These are phyloP conservation scores for Solanum virginianum DNA, from an alignment of 257 asterid genomes.

Conservation along the genomic window DNA sequence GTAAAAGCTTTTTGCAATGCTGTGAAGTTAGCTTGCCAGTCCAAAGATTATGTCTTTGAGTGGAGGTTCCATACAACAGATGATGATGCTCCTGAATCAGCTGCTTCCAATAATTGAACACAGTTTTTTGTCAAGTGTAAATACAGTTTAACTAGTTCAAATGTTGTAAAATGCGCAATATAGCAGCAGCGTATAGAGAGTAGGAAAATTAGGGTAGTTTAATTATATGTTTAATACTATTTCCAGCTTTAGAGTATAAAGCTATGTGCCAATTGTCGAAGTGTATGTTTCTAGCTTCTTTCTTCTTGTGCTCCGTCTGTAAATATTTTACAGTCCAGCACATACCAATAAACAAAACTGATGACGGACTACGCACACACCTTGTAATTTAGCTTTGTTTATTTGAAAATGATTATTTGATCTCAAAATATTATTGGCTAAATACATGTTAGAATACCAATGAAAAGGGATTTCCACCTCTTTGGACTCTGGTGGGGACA, in stretches of 20 bases:
- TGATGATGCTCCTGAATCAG: constrained; percentile 1
- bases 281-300: not conserved
- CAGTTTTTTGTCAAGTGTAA: not conserved
- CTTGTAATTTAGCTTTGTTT: too few relatives aligned
- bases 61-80: constrained; percentile 59
- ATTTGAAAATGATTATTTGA: not conserved
- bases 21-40: constrained; percentile 35
- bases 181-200: not conserved
- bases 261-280: not conserved
- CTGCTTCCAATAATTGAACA: not conserved
- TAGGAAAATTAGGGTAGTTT: not conserved
- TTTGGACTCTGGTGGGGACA: not conserved
- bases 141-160: not conserved
- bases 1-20: constrained; percentile 44
- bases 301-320: not conserved
- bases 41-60: constrained; percentile 53
- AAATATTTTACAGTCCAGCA: not conserved
- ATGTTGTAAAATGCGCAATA: not conserved
- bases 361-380: not conserved
- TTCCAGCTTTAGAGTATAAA: not conserved
- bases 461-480: not conserved
- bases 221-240: not conserved
- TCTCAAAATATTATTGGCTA: not conserved
- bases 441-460: not conserved
- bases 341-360: not conserved